Conservation (phyloP, 352 stramenopile species). For the Phytophthora crassamura region DNA sequence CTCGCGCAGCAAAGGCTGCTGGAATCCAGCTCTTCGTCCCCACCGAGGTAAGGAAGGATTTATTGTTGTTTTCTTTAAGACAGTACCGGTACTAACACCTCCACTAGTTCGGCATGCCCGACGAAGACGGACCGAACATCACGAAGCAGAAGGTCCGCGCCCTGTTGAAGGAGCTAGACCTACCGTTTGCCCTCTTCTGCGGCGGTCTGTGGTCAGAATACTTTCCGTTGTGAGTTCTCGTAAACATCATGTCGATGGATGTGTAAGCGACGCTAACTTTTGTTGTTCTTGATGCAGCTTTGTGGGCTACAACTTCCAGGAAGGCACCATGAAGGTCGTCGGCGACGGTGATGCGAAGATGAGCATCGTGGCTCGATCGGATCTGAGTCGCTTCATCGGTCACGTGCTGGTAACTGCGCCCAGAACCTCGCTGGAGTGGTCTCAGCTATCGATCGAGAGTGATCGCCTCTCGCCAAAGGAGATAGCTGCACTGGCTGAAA, state of each 20-base stretch:
- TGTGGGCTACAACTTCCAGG: slow-evolving; percentile 27
- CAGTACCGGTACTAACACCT: background rate
- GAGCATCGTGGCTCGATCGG: slow-evolving; percentile 24
- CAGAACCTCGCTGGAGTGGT: slow-evolving; percentile 20
- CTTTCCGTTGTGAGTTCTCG: slow-evolving; percentile 14
- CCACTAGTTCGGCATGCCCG: slow-evolving; percentile 13
- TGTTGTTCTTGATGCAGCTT: slow-evolving; percentile 6
- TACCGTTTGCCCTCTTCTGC: slow-evolving; percentile 38
- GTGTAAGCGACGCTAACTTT: background rate
- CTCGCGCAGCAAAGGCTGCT: slow-evolving; percentile 27
- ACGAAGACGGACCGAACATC: slow-evolving; percentile 22
- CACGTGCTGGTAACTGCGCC: slow-evolving; percentile 28
- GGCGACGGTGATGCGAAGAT: slow-evolving; percentile 28
- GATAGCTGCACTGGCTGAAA: slow-evolving; percentile 27
- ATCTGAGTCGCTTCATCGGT: slow-evolving; percentile 33
- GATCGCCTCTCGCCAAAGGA: slow-evolving; percentile 31
- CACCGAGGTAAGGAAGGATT: slow-evolving; percentile 23
- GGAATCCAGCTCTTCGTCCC: slow-evolving; percentile 28
- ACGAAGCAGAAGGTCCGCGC: slow-evolving; percentile 31
- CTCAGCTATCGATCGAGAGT: slow-evolving; percentile 27
- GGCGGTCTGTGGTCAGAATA: slow-evolving; percentile 33
- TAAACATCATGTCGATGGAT: too few species aligned
- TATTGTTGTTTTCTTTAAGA: background rate
- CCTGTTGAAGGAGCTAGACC: slow-evolving; percentile 27
- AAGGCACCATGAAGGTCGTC: slow-evolving; percentile 27